These are phyloP conservation scores for Collybia mongolica DNA, from an alignment of 768 basidiomycete species.

Conservation along the genomic window DNA sequence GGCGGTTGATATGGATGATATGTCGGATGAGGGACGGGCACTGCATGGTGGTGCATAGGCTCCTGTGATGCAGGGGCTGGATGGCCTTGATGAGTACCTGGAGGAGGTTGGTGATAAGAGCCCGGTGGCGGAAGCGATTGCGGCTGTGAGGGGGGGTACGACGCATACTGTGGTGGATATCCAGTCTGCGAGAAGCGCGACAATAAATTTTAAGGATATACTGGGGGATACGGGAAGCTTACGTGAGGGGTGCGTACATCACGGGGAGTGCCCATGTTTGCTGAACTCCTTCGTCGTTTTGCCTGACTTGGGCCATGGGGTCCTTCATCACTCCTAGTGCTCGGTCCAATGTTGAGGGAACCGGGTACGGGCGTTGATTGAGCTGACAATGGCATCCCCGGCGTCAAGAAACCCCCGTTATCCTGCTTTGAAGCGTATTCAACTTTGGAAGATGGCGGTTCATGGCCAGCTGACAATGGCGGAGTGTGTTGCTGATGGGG, in stretches of 20 bases:
- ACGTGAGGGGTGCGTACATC: conserved; percentile 52
- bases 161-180: conserved; percentile 42
- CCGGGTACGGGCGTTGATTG: conserved; percentile 38
- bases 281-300: conserved; percentile 43
- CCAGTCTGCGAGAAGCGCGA: conserved; percentile 22
- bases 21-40: conserved; percentile 31
- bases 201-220: conserved; percentile 7
- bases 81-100: conserved; percentile 24
- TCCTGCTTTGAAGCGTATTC: conserved; percentile 51
- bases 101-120: conserved; percentile 31
- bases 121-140: conserved; percentile 18
- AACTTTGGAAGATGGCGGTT: conserved; percentile 29
- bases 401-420: conserved; percentile 45
- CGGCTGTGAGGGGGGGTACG: conserved; percentile 37
- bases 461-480: conserved; percentile 43
- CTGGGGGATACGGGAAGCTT: conserved; percentile 23
- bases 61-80: conserved; percentile 35
- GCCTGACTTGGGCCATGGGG: conserved; percentile 27
- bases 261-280: conserved; percentile 36
- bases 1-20: conserved; percentile 32
- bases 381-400: conserved; percentile 44
- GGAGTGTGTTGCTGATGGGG: conserved; percentile 50
- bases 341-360: conserved; percentile 31
- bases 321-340: conserved; percentile 33
- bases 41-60: conserved; percentile 37